Evolutionary conservation across 441 rosid species (phyloP).

Genomic region (Eutrema salsugineum): DNA sequence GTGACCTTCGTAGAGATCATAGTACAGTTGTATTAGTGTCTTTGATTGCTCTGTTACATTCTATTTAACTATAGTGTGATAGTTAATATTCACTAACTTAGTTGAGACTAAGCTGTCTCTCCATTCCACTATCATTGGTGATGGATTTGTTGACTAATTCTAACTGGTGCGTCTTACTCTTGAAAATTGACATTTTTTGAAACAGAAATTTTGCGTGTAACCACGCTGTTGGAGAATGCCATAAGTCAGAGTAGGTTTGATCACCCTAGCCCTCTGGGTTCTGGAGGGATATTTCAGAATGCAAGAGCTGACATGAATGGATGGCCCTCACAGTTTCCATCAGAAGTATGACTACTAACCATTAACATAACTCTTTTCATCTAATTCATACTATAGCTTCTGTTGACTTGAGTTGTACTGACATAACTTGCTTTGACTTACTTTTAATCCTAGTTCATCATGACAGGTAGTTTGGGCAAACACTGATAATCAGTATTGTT

Average conservation of each 20-base stretch:
- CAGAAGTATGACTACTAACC: conserved; percentile 99
- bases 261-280: conserved; percentile 94
- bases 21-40: neutral
- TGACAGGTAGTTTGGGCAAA: conserved; percentile 66
- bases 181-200: conserved; percentile 99
- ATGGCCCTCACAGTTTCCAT: conserved; percentile 96
- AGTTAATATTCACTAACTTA: conserved; percentile 48
- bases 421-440: conserved; percentile 58
- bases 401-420: conserved; percentile 51
- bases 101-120: conserved; percentile 57
- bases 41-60: conserved; percentile 19
- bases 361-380: conserved; percentile 93
- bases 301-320: conserved; percentile 95
- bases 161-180: conserved; percentile 96
- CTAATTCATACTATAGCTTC: conserved; percentile 67
- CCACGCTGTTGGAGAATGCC: conserved; percentile 99
- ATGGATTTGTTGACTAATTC: conserved; percentile 79
- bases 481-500: conserved; percentile 32
- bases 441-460: conserved; percentile 35
- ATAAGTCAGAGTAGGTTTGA: conserved; percentile 99
- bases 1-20: conserved; percentile 8
- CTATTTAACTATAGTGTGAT: conserved; percentile 34
- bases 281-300: conserved; percentile 94
- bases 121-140: conserved; percentile 58
- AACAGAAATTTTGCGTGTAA: conserved; percentile 99